phyloP scores from a whole-genome alignment of 2,329 filamentous ascomycete genomes.

The Penicillium olsonii region DNA sequence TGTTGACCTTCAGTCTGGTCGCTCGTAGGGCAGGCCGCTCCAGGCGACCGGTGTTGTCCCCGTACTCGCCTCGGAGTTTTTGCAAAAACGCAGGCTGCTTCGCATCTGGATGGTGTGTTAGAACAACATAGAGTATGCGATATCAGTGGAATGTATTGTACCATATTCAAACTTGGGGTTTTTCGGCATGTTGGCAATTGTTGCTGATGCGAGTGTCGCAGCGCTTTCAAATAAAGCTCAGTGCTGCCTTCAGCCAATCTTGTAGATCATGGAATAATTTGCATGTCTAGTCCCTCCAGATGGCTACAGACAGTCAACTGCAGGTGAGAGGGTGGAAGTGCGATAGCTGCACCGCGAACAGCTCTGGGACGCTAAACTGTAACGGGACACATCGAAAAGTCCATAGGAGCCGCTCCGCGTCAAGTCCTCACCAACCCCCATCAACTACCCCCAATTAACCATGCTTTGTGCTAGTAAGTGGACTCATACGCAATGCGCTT shows the following conservation, averaged over 20 bases:
- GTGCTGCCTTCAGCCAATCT: conserved; percentile 4
- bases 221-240: conserved; percentile 13
- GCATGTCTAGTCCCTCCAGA: conserved; percentile 5
- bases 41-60: conserved; percentile 36
- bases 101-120: conserved; percentile 31
- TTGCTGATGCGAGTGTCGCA: conserved; percentile 5
- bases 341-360: conserved; percentile 22
- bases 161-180: conserved; percentile 49
- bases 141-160: conserved; percentile 19
- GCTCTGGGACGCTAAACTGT: conserved; percentile 34
- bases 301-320: neutral
- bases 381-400: conserved; percentile 37
- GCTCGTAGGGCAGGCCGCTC: conserved; percentile 40
- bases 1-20: conserved; percentile 34
- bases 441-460: conserved; percentile 26
- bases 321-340: neutral
- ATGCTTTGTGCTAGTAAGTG: conserved; percentile 69
- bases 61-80: conserved; percentile 42
- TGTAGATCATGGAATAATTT: conserved; percentile 1
- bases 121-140: neutral
- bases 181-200: conserved; percentile 36
- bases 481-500: conserved; percentile 8
- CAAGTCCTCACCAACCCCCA: conserved; percentile 25
- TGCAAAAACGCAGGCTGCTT: conserved; percentile 47
- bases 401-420: conserved; percentile 38